phyloP scores from a whole-genome alignment of 106 monocot genomes.

The Triglochin maritima region DNA sequence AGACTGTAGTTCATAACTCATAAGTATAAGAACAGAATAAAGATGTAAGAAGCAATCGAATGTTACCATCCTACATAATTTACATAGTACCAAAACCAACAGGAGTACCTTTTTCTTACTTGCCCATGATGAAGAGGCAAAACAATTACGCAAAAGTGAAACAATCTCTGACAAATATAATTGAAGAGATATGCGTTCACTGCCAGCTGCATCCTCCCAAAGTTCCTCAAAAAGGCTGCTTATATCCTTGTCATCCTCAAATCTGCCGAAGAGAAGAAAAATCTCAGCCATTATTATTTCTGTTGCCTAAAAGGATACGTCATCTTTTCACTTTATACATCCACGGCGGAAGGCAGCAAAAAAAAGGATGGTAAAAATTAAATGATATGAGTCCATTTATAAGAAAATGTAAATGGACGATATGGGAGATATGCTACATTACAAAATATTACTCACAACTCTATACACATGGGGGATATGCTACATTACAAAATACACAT shows the following conservation, averaged over 20 bases:
- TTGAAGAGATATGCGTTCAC: constrained; percentile 75
- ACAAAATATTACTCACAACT: no score
- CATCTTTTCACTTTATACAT: no score
- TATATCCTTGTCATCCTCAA: constrained; percentile 96
- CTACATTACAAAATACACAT: no score
- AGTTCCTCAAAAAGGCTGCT: constrained; percentile 71
- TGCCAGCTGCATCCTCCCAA: constrained; percentile 84
- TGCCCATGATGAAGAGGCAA: constrained; percentile 85
- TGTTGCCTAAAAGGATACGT: background rate
- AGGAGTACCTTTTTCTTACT: constrained; percentile 80
- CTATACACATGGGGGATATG: no score
- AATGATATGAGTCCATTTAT: no score
- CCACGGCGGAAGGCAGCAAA: no score
- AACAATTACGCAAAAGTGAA: constrained; percentile 52
- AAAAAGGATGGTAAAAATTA: no score
- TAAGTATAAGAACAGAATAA: constrained; percentile 7
- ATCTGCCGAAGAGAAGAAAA: constrained; percentile 30
- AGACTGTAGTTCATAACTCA: constrained; percentile 35
- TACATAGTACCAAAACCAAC: background rate
- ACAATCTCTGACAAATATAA: constrained; percentile 73
- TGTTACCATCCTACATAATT: background rate
- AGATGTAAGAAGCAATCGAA: background rate
- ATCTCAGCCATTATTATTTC: background rate
- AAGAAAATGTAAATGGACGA: no score
- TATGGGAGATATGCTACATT: no score